Evolutionary conservation across 2,329 filamentous ascomycete species (phyloP).

Genomic region (Zymoseptoria tritici): DNA sequence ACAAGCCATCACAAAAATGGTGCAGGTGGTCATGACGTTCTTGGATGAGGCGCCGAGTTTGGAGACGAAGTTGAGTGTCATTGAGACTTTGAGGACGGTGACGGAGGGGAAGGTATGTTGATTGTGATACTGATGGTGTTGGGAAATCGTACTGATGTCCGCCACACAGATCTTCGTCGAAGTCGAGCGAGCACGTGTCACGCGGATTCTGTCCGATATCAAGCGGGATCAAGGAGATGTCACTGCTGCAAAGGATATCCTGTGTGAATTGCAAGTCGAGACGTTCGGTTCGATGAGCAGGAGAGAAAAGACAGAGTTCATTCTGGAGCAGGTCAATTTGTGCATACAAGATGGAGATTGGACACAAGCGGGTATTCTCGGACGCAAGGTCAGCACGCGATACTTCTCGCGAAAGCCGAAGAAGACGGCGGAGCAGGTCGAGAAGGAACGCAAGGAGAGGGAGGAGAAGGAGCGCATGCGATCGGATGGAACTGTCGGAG

Average conservation of each 20-base stretch:
- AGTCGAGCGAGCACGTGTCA: constrained; percentile 92
- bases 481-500: constrained; percentile 41
- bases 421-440: constrained; percentile 80
- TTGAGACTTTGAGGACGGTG: constrained; percentile 90
- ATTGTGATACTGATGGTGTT: background rate
- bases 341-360: constrained; percentile 95
- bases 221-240: constrained; percentile 94
- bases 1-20: constrained; percentile 98
- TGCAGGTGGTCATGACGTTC: constrained; percentile 90
- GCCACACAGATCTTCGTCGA: constrained; percentile 79
- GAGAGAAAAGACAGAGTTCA: constrained; percentile 97
- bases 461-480: constrained; percentile 76
- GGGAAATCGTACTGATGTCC: constrained; percentile 4
- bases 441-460: constrained; percentile 81
- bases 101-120: constrained; percentile 80
- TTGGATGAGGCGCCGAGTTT: constrained; percentile 75
- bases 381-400: constrained; percentile 91
- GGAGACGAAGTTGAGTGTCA: constrained; percentile 85
- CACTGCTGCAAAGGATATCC: constrained; percentile 79
- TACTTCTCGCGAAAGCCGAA: constrained; percentile 87
- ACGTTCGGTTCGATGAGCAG: constrained; percentile 98
- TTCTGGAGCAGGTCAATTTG: constrained; percentile 84
- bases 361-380: constrained; percentile 89
- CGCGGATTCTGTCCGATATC: constrained; percentile 90
- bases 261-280: constrained; percentile 97